Percentiles rank a stretch among this genome's conserved stretches.
These are phyloP conservation scores for Penicillium sp. DNA, from an alignment of 2,329 filamentous ascomycete species.

Conservation along the genomic window DNA sequence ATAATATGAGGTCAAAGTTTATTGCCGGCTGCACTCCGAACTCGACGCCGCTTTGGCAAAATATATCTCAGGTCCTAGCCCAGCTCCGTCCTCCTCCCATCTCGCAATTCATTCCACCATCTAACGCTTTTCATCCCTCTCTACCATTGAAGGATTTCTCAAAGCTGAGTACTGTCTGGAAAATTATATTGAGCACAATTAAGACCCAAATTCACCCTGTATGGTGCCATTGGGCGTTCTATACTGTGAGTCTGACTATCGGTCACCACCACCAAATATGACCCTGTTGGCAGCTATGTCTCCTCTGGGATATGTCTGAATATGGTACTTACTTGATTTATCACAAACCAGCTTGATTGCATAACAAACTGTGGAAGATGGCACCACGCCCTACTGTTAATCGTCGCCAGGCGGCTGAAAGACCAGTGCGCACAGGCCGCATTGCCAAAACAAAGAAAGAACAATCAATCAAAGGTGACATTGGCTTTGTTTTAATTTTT, in stretches of 20 bases:
- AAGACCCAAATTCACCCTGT: not conserved
- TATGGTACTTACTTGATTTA: not conserved
- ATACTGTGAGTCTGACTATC: not conserved
- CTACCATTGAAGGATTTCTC: not conserved
- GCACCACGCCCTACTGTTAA: not conserved
- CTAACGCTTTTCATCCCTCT: not conserved
- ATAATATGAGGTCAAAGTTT: not conserved
- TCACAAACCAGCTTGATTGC: not conserved
- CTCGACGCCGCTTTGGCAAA: constrained; percentile 4
- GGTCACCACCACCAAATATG: too few relatives aligned
- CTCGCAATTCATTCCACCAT: not conserved
- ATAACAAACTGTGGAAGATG: not conserved
- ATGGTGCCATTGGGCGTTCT: not conserved
- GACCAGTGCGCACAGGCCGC: constrained; percentile 1
- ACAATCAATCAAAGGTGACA: not conserved
- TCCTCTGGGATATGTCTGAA: not conserved
- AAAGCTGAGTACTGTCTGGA: not conserved
- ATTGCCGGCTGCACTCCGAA: not conserved
- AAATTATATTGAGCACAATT: not conserved
- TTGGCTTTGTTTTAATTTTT: not conserved
- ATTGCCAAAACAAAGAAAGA: constrained; percentile 1
- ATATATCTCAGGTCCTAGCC: not conserved
- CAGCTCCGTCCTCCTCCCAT: not conserved
- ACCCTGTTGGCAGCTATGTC: not conserved
- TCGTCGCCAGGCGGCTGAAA: not conserved